These are phyloP conservation scores for Podospora comata DNA, from an alignment of 495 filamentous ascomycete species.

Conservation along the genomic window DNA sequence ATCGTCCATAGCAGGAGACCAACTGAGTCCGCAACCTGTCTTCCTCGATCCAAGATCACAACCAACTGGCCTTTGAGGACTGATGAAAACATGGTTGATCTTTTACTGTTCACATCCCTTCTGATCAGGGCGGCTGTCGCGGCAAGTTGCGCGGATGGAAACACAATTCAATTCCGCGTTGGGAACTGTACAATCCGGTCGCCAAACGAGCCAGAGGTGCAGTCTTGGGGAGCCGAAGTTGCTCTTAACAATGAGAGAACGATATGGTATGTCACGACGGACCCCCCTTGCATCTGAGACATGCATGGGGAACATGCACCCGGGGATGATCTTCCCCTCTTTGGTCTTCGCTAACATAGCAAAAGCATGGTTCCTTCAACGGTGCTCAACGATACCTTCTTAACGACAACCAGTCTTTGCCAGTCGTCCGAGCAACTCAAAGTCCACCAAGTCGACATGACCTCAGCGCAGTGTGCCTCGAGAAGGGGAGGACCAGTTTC, in stretches of 20 bases:
- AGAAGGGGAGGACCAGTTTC: conserved; percentile 17
- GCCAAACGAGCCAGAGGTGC: conserved; percentile 12
- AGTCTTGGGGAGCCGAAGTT: conserved; percentile 16
- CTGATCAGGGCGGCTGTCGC: not conserved
- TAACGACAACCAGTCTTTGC: conserved; percentile 14
- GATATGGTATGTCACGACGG: conserved; percentile 5
- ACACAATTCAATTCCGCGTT: conserved; percentile 13
- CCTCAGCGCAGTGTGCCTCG: conserved; percentile 10
- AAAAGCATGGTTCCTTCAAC: conserved; percentile 16
- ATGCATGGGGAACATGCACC: not conserved
- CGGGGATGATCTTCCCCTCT: not conserved
- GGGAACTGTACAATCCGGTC: conserved; percentile 15
- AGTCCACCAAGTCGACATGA: conserved; percentile 9
- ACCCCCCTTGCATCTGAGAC: not conserved
- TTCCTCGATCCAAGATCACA: no score
- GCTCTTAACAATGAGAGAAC: conserved; percentile 6
- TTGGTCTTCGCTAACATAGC: not conserved
- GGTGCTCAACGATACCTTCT: conserved; percentile 14
- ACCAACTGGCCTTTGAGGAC: no score
- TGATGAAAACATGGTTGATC: not conserved
- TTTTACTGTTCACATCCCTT: not conserved
- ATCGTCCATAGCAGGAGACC: not conserved
- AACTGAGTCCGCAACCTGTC: no score
- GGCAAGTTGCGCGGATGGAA: not conserved
- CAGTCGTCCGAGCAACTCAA: conserved; percentile 11